A percentile compares a stretch with the other conserved stretches of the same genome.
Conservation (phyloP, 345 rosid species). For the Streptanthus diversifolius region DNA sequence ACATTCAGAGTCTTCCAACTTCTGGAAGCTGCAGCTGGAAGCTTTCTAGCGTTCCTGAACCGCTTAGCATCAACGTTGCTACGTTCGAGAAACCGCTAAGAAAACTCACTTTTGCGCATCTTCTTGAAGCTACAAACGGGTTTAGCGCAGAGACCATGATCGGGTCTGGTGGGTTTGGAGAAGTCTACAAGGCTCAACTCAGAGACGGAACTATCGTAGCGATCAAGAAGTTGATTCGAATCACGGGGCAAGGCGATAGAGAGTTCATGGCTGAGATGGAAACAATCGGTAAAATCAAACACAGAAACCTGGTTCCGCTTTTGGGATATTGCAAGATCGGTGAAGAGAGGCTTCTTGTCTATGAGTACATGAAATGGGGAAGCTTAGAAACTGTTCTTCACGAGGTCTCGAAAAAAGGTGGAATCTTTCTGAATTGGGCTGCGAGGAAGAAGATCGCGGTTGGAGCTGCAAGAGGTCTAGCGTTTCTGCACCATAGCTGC, state of each 20-base stretch:
- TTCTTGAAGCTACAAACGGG: slow-evolving; percentile 93
- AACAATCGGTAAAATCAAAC: slow-evolving; percentile 95
- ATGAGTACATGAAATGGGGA: slow-evolving; percentile 98
- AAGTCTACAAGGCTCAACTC: slow-evolving; percentile 91
- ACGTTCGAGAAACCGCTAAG: slow-evolving; percentile 95
- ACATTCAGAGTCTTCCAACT: slow-evolving; percentile 82
- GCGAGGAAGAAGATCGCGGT: slow-evolving; percentile 86
- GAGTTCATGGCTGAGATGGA: slow-evolving; percentile 99
- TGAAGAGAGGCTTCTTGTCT: slow-evolving; percentile 95
- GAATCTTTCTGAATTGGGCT: slow-evolving; percentile 62
- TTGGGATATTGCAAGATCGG: slow-evolving; percentile 94
- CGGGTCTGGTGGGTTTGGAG: slow-evolving; percentile 96
- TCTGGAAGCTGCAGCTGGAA: slow-evolving; percentile 92
- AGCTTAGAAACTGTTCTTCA: slow-evolving; percentile 91
- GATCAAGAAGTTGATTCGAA: slow-evolving; percentile 80
- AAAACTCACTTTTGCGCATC: slow-evolving; percentile 82
- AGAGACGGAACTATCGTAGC: slow-evolving; percentile 75
- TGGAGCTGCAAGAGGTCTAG: slow-evolving; percentile 95
- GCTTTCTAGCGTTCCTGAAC: slow-evolving; percentile 86
- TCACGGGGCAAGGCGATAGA: slow-evolving; percentile 94
- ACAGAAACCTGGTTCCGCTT: slow-evolving; percentile 88
- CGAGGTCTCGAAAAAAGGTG: slow-evolving; percentile 50
- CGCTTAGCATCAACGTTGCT: slow-evolving; percentile 90
- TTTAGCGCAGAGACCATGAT: slow-evolving; percentile 86
- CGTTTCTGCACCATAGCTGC: slow-evolving; percentile 98